Conservation (phyloP, 176 grass and related monocot genomes). For the Oryza officinalis region DNA sequence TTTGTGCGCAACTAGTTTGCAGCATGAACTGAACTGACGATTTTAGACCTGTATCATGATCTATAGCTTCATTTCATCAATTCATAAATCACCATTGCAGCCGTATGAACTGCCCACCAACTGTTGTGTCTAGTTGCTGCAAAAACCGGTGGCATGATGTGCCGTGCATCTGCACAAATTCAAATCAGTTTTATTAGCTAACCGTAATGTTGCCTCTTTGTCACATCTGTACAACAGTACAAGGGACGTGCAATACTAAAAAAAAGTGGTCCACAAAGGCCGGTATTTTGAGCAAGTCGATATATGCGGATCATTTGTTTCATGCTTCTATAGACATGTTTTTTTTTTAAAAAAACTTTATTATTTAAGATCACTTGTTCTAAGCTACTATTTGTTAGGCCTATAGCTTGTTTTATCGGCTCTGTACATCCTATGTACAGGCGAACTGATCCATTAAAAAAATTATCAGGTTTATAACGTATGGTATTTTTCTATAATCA, state of each 20-base stretch:
- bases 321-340: too few relatives aligned
- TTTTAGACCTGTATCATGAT: neutral
- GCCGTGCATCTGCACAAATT: neutral
- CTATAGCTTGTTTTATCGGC: too few relatives aligned
- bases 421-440: too few relatives aligned
- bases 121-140: neutral
- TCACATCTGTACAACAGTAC: neutral
- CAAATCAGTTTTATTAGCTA: conserved; percentile 3
- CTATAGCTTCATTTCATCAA: neutral
- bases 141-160: neutral
- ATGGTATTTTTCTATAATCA: too few relatives aligned
- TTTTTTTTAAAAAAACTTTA: too few relatives aligned
- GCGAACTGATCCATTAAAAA: too few relatives aligned
- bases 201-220: neutral
- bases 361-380: too few relatives aligned
- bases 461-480: too few relatives aligned
- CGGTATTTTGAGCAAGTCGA: too few relatives aligned
- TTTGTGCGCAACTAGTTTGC: neutral
- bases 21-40: neutral
- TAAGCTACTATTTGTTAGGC: too few relatives aligned
- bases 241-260: neutral
- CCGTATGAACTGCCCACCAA: neutral
- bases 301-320: too few relatives aligned
- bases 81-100: neutral
- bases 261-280: neutral